Evolutionary conservation across 306 rosid genomes (phyloP), one percentile per base, ranked within the genome.

Genomic region (Crotalaria pallida): DNA sequence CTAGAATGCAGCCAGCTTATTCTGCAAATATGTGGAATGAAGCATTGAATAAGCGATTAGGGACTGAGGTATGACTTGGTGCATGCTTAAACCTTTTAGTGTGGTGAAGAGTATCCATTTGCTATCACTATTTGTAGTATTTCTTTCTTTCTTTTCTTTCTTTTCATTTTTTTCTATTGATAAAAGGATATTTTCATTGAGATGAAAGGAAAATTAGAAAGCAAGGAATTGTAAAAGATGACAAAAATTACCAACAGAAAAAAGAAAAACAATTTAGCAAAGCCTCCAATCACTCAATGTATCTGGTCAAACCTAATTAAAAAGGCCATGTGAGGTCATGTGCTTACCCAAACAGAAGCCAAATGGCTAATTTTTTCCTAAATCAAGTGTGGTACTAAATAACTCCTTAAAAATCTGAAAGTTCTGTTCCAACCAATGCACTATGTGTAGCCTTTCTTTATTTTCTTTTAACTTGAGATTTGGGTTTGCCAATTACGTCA

Each of bases 21-120:
- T 92, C 96, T 81, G 96, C 95, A 69, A 92, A 87, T 72, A 92
- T 92, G 96, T 92, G 96, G 96, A 89, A 92, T 81, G 98, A 92
- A 80, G 98, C 96, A 76, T 83, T 89, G 75, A 92, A 92, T 80
- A 92, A 89, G 87, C 87, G 96, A 33, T 79, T 92, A 29, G 92
- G 89, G 69, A 89, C 96, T 43, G 90, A 89, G 92, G 96, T 92
- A 73, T 65, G 66, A 59, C 15, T 57, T 22, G 17, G 38, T 0
- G 1, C 52, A 22, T 18, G 27, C 21, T 62, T 43, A 23, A 40
- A 52, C 18, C 53, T 33, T 68, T 4, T 53, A 34, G 29, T 45
- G 23, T 63, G 55, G 52, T 7, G 34, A 67, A 43, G 15, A 48
- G 58, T 8, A 52, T 67, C 24, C 44, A 53, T 69, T 76, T 58